These are phyloP conservation scores for Rehmannia glutinosa DNA, from an alignment of 257 asterid species.

Conservation along the genomic window DNA sequence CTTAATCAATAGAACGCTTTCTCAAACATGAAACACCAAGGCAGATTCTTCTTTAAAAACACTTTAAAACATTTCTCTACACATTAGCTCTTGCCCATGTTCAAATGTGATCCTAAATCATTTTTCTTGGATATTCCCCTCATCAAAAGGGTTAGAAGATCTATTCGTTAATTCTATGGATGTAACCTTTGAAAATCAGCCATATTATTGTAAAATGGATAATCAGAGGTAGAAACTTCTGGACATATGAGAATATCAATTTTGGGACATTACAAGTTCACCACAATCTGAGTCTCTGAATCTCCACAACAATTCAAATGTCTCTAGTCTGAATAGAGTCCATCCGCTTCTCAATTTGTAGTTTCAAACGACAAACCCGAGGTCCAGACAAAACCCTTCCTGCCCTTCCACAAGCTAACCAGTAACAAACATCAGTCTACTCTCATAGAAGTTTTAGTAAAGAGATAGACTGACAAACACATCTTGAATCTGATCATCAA, in stretches of 20 bases:
- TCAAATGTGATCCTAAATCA: not conserved
- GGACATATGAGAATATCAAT: too few relatives aligned
- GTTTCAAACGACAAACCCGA: not conserved
- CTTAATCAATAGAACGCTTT: too few relatives aligned
- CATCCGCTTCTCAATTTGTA: not conserved
- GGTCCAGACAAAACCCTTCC: too few relatives aligned
- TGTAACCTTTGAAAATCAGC: too few relatives aligned
- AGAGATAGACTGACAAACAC: not conserved
- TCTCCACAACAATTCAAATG: not conserved
- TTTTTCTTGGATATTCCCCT: not conserved
- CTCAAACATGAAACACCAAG: not conserved
- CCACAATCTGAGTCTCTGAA: not conserved
- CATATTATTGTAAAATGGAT: too few relatives aligned
- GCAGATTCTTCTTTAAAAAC: too few relatives aligned
- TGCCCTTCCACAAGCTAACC: not conserved
- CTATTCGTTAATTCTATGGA: too few relatives aligned
- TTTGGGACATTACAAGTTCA: not conserved
- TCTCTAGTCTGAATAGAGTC: not conserved
- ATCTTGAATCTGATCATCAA: not conserved
- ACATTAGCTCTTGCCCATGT: too few relatives aligned
- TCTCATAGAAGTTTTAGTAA: not conserved
- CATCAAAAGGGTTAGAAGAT: not conserved
- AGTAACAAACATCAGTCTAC: not conserved
- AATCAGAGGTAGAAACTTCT: too few relatives aligned
- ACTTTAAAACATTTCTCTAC: too few relatives aligned